phyloP scores from a whole-genome alignment of 257 asterid species.

The Coffea canephora region DNA sequence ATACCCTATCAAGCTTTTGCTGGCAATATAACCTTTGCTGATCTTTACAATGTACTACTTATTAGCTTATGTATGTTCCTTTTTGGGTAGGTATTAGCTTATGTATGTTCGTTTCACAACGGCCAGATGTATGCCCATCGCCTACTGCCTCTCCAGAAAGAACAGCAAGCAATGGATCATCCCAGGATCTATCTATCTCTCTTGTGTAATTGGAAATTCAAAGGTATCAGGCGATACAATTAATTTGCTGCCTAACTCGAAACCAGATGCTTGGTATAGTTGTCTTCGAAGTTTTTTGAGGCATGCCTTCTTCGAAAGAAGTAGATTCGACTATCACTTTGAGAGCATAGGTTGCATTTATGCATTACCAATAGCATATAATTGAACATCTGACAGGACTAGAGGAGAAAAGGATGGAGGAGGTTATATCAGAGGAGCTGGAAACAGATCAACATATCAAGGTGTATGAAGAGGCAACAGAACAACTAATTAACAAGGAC shows the following conservation, averaged over 20 bases:
- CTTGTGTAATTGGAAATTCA: not conserved
- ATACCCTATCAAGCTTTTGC: not conserved
- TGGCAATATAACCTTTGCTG: slow-evolving; percentile 1
- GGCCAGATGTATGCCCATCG: too few relatives aligned
- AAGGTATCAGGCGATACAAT: not conserved
- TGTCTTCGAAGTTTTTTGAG: not conserved
- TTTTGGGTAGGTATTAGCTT: not conserved
- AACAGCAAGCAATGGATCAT: not conserved
- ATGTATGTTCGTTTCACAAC: not conserved
- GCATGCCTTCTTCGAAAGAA: not conserved
- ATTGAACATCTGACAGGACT: too few relatives aligned
- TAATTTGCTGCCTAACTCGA: not conserved
- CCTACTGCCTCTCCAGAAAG: not conserved
- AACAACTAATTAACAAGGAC: too few relatives aligned
- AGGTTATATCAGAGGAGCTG: too few relatives aligned
- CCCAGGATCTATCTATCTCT: not conserved
- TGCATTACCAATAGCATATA: too few relatives aligned
- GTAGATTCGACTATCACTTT: not conserved
- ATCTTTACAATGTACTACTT: slow-evolving; percentile 18
- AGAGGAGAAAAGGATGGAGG: too few relatives aligned
- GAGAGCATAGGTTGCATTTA: too few relatives aligned
- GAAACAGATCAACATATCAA: too few relatives aligned
- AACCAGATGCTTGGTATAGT: not conserved
- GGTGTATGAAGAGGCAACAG: too few relatives aligned
- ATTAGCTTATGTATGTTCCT: not conserved